These are phyloP conservation scores for Juglanconis juglandina DNA, from an alignment of 2,329 filamentous ascomycete species.

Conservation along the genomic window DNA sequence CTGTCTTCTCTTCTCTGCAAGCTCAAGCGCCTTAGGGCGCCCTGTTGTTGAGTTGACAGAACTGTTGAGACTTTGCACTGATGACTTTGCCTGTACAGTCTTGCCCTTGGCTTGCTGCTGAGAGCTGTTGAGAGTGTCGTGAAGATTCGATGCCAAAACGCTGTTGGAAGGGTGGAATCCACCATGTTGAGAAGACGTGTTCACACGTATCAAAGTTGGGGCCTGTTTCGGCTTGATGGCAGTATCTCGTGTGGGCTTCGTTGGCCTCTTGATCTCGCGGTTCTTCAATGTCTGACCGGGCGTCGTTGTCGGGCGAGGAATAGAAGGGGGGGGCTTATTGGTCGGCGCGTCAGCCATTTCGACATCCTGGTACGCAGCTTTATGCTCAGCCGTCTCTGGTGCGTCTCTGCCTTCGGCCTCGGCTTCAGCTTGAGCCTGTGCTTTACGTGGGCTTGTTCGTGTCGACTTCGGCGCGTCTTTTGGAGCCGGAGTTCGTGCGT, in stretches of 20 bases:
- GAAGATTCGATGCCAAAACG: slow-evolving; percentile 53
- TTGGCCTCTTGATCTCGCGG: slow-evolving; percentile 55
- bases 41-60: slow-evolving; percentile 56
- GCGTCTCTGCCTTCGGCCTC: slow-evolving; percentile 31
- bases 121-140: slow-evolving; percentile 49
- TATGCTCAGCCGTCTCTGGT: slow-evolving; percentile 29
- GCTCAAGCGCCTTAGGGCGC: slow-evolving; percentile 68
- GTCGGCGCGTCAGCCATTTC: slow-evolving; percentile 57
- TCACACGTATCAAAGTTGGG: slow-evolving; percentile 70
- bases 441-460: slow-evolving; percentile 52
- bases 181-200: slow-evolving; percentile 60
- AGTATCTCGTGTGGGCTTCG: slow-evolving; percentile 60
- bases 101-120: slow-evolving; percentile 56
- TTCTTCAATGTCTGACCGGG: slow-evolving; percentile 46
- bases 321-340: slow-evolving; percentile 56
- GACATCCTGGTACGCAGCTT: slow-evolving; percentile 39
- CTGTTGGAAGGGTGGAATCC: slow-evolving; percentile 59
- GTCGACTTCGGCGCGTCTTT: slow-evolving; percentile 43
- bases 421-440: slow-evolving; percentile 28
- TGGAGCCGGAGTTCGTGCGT: slow-evolving; percentile 27
- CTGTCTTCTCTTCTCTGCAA: slow-evolving; percentile 78
- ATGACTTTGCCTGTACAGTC: slow-evolving; percentile 57
- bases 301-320: slow-evolving; percentile 49
- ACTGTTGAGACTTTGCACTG: slow-evolving; percentile 60
- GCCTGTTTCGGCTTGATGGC: slow-evolving; percentile 59